A percentile compares a stretch with the other conserved stretches of the same genome.
These are phyloP conservation scores for Saccharomycopsis sp. DNA, from an alignment of 805 yeast genomes.

Conservation along the genomic window DNA sequence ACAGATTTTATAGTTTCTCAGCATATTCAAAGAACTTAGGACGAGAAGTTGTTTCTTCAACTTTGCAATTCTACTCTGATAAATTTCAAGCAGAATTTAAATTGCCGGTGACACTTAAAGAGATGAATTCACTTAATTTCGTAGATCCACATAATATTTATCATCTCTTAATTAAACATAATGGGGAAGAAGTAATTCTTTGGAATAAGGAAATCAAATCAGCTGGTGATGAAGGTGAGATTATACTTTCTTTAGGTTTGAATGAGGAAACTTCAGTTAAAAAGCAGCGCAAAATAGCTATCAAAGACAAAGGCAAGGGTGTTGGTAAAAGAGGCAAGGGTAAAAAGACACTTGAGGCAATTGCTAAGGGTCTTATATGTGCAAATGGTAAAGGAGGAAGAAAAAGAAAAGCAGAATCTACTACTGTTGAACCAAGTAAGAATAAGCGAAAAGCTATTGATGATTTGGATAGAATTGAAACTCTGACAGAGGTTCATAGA, in stretches of 20 bases:
- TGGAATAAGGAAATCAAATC: too few relatives aligned
- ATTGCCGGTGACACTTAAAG: background rate
- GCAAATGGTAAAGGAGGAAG: background rate
- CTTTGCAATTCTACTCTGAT: constrained; percentile 6
- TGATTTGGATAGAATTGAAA: background rate
- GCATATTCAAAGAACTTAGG: background rate
- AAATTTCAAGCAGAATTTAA: background rate
- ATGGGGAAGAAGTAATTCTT: background rate
- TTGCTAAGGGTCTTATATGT: too few relatives aligned
- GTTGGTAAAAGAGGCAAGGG: background rate
- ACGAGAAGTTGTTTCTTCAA: background rate
- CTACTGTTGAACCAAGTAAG: too few relatives aligned
- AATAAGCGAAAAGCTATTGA: background rate
- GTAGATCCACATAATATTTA: background rate
- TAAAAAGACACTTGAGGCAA: background rate
- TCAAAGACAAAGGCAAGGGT: background rate
- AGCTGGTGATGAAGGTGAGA: background rate
- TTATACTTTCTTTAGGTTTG: background rate
- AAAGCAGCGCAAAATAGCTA: too few relatives aligned
- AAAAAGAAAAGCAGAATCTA: background rate
- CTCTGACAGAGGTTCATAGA: background rate
- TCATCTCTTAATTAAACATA: background rate
- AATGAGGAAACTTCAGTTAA: too few relatives aligned
- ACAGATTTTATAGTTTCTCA: background rate
- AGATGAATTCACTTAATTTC: background rate